Base-by-base conservation (phyloP, 306 rosid genomes). In the Quillaja saponaria region DNA sequence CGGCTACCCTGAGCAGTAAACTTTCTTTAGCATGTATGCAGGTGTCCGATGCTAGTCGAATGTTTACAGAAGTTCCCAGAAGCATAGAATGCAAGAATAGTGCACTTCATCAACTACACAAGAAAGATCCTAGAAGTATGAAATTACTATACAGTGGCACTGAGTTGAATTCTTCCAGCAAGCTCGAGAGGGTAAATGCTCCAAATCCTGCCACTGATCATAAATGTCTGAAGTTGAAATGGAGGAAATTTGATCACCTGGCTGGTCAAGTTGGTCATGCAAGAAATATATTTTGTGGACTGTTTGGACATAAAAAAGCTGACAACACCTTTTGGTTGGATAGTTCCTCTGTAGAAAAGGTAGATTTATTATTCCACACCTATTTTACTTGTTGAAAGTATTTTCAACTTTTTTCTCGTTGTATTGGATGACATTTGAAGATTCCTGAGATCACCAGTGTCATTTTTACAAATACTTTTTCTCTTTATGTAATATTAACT, bases 291-390 rank as follows among this genome's bases (percentile, higher is more conserved):
- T 94, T 94, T 80, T 74, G 76, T 67, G 70, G 67, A 54, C 72
- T 94, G 81, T 89, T 83, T 80, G 97, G 97, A 73, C 85, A 72
- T 63, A 77, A 83, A 25, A 71, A 77, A 53, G 82, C 97, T 67
- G 87, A 87, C 68, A 83, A 83, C 74, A 87, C 96, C 69, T 94
- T 94, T 78, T 94, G 99, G 99, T 78, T 94, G 82, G 99, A 94
- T 68, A 94, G 99, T 66, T 89, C 99, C 70, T 89, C 99, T 38
- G 80, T 76, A 46, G 99, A 94, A 72, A 83, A 89, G 96, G 99
- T 94, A 78, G n/a, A n/a, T n/a, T n/a, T n/a, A n/a, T n/a, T n/a
- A n/a, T n/a, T n/a, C n/a, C n/a, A n/a, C n/a, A n/a, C n/a, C n/a
- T n/a, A n/a, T n/a, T n/a, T n/a, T n/a, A n/a, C n/a, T n/a, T n/a